These are phyloP conservation scores for Chytriomyces sp. DNA, from an alignment of 192 early-diverging fungal genomes.

Conservation along the genomic window DNA sequence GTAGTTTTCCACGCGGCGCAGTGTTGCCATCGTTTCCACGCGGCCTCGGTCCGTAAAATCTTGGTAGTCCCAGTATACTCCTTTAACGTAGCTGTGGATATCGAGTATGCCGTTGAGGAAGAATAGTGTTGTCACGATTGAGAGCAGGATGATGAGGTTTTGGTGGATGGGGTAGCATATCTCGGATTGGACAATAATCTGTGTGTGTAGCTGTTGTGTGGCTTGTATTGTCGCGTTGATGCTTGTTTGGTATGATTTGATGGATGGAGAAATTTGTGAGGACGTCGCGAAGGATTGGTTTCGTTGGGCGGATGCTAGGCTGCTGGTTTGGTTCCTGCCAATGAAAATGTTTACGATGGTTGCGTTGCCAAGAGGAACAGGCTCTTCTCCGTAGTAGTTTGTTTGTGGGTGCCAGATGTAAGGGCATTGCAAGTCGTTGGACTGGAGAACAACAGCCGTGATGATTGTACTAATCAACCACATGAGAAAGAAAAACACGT, in stretches of 20 bases:
- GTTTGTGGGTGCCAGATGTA: conserved; percentile 11
- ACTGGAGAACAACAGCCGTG: neutral
- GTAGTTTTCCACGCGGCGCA: neutral
- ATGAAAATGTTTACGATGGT: neutral
- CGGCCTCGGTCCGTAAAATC: conserved; percentile 10
- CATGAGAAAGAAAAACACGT: neutral
- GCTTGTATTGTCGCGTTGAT: neutral
- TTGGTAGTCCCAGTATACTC: conserved; percentile 14
- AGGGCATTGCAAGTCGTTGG: conserved; percentile 13
- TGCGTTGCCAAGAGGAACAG: neutral
- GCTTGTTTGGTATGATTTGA: neutral
- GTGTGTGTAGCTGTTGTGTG: neutral
- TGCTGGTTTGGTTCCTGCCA: neutral
- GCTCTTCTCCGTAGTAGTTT: conserved; percentile 14
- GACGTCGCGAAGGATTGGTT: neutral
- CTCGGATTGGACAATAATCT: conserved; percentile 1
- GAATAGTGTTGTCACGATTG: neutral
- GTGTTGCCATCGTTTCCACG: conserved; percentile 17
- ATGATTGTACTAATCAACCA: conserved; percentile 13
- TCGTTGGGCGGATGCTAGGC: neutral
- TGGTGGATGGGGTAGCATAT: conserved; percentile 26
- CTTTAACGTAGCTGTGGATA: conserved; percentile 1
- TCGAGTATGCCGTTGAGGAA: conserved; percentile 6
- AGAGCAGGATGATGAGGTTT: conserved; percentile 16
- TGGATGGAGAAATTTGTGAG: neutral